These are phyloP conservation scores for Lactarius akahatsu DNA, from an alignment of 768 basidiomycete genomes.

Conservation along the genomic window DNA sequence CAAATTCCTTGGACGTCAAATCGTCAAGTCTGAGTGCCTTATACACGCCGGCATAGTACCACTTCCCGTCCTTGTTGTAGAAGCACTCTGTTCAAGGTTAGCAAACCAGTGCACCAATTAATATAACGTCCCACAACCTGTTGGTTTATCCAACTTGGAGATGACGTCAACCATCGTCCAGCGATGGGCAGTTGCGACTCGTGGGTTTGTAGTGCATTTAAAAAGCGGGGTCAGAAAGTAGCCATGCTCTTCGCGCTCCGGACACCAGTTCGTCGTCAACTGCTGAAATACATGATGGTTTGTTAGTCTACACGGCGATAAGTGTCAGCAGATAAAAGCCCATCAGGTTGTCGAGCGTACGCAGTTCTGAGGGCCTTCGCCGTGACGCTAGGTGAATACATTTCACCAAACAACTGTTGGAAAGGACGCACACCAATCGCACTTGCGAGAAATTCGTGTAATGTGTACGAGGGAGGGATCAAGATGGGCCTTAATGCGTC, in stretches of 20 bases:
- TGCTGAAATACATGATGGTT: slow-evolving; percentile 69
- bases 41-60: slow-evolving; percentile 85
- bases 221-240: slow-evolving; percentile 71
- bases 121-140: slow-evolving; percentile 43
- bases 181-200: slow-evolving; percentile 71
- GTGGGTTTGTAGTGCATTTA: slow-evolving; percentile 79
- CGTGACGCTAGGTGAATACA: slow-evolving; percentile 16
- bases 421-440: slow-evolving; percentile 51
- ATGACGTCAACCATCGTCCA: slow-evolving; percentile 68
- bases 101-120: background rate
- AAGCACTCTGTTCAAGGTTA: slow-evolving; percentile 61
- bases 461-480: slow-evolving; percentile 59
- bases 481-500: slow-evolving; percentile 67
- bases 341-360: slow-evolving; percentile 40
- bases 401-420: slow-evolving; percentile 11
- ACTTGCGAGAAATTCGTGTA: slow-evolving; percentile 68
- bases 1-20: slow-evolving; percentile 67
- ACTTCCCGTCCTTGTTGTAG: slow-evolving; percentile 74
- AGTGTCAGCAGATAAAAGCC: background rate
- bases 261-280: slow-evolving; percentile 72
- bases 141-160: slow-evolving; percentile 57
- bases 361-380: slow-evolving; percentile 53
- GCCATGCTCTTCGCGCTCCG: slow-evolving; percentile 80
- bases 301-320: slow-evolving; percentile 46
- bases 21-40: slow-evolving; percentile 64